Conservation (phyloP, 257 asterid genomes). For the Nemophila menziesii region DNA sequence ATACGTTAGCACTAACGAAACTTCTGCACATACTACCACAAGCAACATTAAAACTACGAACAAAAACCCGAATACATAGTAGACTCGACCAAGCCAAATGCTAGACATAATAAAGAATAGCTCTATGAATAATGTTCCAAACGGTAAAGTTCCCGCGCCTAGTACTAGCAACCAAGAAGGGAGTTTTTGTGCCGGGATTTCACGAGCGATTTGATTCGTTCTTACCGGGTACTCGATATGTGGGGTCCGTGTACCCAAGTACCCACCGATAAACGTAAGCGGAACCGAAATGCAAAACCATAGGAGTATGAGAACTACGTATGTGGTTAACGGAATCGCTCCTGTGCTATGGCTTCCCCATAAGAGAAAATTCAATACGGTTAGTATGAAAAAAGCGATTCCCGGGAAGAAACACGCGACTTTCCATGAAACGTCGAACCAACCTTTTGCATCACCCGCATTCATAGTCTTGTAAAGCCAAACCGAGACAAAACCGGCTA, state of each 20-base stretch:
- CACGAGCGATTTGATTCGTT: constrained; percentile 77
- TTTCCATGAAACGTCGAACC: constrained; percentile 75
- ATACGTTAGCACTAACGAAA: constrained; percentile 73
- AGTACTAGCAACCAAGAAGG: constrained; percentile 86
- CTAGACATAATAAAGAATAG: constrained; percentile 93
- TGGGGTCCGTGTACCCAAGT: constrained; percentile 64
- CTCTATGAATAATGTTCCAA: constrained; percentile 93
- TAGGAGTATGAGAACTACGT: constrained; percentile 51
- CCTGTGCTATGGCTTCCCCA: constrained; percentile 95
- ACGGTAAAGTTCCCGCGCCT: constrained; percentile 90
- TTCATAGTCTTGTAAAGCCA: constrained; percentile 74
- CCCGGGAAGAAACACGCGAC: constrained; percentile 83
- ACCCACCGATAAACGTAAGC: constrained; percentile 69
- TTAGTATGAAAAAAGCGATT: constrained; percentile 52
- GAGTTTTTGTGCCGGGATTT: constrained; percentile 72
- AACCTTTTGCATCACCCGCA: constrained; percentile 59
- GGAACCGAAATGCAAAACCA: constrained; percentile 93
- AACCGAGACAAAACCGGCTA: constrained; percentile 77
- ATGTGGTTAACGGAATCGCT: constrained; percentile 69
- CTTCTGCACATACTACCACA: constrained; percentile 88
- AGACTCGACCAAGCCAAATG: constrained; percentile 84
- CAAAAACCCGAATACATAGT: constrained; percentile 80
- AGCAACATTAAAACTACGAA: constrained; percentile 50
- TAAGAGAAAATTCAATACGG: constrained; percentile 55
- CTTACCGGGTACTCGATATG: constrained; percentile 75